phyloP scores from a whole-genome alignment of 495 filamentous ascomycete genomes.

The Ascodesmis nigricans region DNA sequence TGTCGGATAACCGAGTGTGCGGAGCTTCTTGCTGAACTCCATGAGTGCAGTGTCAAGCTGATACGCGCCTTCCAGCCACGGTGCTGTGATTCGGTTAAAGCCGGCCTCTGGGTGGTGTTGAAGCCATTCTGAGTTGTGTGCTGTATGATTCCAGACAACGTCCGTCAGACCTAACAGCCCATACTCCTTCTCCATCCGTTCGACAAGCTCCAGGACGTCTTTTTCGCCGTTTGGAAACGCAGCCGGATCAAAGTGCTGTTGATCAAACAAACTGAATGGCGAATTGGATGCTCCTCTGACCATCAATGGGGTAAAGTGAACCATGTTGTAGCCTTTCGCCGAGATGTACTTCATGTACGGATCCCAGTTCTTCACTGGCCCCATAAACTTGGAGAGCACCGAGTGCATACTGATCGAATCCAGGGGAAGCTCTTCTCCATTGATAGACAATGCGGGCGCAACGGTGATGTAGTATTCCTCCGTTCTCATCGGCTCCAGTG shows the following conservation, averaged over 20 bases:
- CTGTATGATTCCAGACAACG: conserved; percentile 96
- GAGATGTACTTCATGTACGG: conserved; percentile 69
- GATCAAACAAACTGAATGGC: conserved; percentile 89
- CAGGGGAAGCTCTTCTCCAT: conserved; percentile 46
- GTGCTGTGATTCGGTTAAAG: conserved; percentile 82
- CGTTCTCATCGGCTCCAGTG: conserved; percentile 41
- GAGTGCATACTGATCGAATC: conserved; percentile 80
- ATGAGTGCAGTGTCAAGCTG: conserved; percentile 70
- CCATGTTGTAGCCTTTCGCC: conserved; percentile 87
- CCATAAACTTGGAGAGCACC: conserved; percentile 96
- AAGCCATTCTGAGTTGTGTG: conserved; percentile 85
- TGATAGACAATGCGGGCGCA: conserved; percentile 54
- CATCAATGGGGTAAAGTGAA: conserved; percentile 92
- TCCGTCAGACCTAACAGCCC: conserved; percentile 78
- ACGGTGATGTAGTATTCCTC: conserved; percentile 79
- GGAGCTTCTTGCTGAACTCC: conserved; percentile 48
- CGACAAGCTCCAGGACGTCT: conserved; percentile 54
- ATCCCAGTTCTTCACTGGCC: conserved; percentile 63
- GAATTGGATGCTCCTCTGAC: conserved; percentile 77
- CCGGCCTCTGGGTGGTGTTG: conserved; percentile 87
- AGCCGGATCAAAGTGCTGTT: conserved; percentile 60
- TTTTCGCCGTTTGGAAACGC: conserved; percentile 72
- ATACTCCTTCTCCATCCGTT: conserved; percentile 64
- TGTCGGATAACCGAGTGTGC: conserved; percentile 45
- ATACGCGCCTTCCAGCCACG: conserved; percentile 74